Evolutionary conservation across 2,329 filamentous ascomycete genomes (phyloP).

Genomic region (Cytospora mali): DNA sequence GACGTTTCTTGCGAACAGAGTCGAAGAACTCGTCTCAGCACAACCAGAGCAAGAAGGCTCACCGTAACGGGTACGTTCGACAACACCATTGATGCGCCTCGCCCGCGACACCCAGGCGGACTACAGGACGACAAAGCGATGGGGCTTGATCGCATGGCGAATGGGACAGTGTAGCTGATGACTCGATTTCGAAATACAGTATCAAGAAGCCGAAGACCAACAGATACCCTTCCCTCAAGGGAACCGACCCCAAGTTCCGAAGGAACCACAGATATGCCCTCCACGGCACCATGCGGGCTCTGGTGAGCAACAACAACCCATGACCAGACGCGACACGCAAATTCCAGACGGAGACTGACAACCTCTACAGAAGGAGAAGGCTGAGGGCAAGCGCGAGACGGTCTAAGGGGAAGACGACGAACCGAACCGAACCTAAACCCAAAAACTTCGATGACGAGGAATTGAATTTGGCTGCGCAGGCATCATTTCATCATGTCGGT

Average conservation of each 20-base stretch:
- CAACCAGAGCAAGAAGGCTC: conserved; percentile 97
- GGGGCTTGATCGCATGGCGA: background rate
- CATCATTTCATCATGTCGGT: conserved; percentile 24
- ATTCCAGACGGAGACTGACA: conserved; percentile 15
- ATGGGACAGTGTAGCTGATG: conserved; percentile 22
- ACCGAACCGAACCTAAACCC: conserved; percentile 28
- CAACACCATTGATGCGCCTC: conserved; percentile 22
- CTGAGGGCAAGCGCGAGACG: conserved; percentile 90
- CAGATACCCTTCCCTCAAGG: conserved; percentile 98
- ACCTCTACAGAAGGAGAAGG: conserved; percentile 82
- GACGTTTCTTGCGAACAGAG: conserved; percentile 59
- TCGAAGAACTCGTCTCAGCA: conserved; percentile 99
- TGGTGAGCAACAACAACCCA: conserved; percentile 57
- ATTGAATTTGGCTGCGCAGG: conserved; percentile 21
- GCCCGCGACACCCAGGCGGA: background rate
- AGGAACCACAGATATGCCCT: conserved; percentile 99
- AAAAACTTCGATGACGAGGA: conserved; percentile 30
- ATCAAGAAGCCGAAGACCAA: conserved; percentile 99
- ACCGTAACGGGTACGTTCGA: conserved; percentile 89
- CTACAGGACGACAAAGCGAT: background rate
- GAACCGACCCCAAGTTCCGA: conserved; percentile 99
- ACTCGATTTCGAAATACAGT: conserved; percentile 52
- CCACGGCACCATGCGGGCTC: conserved; percentile 96
- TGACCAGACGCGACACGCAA: conserved; percentile 18
- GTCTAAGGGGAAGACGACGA: conserved; percentile 57